These are phyloP conservation scores for Diplodia seriata DNA, from an alignment of 2,329 filamentous ascomycete genomes.

Conservation along the genomic window DNA sequence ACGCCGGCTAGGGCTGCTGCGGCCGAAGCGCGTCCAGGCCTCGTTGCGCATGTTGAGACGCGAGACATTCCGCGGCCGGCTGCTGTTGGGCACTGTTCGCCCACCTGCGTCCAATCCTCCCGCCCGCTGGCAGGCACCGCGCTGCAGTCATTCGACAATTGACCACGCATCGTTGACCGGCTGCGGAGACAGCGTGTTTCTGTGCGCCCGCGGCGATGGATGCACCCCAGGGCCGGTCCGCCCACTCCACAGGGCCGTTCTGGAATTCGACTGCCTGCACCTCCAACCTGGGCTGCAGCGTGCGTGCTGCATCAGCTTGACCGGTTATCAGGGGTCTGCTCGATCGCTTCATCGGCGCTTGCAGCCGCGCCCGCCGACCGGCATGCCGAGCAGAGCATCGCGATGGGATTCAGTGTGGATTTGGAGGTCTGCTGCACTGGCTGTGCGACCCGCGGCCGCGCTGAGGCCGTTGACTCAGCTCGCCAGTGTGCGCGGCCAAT, in stretches of 20 bases:
- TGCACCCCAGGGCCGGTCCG: conserved; percentile 22
- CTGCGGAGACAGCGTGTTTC: conserved; percentile 23
- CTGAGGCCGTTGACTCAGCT: not conserved
- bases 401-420: not conserved
- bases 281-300: conserved; percentile 1
- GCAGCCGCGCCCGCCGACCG: not conserved
- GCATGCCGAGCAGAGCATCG: conserved; percentile 1
- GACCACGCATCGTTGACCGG: conserved; percentile 9
- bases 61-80: conserved; percentile 17
- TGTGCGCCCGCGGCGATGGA: not conserved
- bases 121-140: conserved; percentile 15
- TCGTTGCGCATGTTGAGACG: conserved; percentile 18
- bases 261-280: conserved; percentile 9
- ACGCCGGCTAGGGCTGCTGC: conserved; percentile 28
- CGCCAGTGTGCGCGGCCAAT: not conserved
- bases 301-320: conserved; percentile 25
- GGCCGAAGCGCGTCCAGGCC: conserved; percentile 27
- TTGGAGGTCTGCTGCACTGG: not conserved
- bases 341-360: conserved; percentile 7
- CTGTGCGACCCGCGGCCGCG: conserved; percentile 1
- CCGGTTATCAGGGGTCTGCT: conserved; percentile 21
- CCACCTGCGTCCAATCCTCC: conserved; percentile 10
- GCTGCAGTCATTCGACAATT: conserved; percentile 27
- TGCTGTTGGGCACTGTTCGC: conserved; percentile 10
- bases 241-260: conserved; percentile 24